phyloP scores from a whole-genome alignment of 768 basidiomycete species.

The Cubamyces sp. region DNA sequence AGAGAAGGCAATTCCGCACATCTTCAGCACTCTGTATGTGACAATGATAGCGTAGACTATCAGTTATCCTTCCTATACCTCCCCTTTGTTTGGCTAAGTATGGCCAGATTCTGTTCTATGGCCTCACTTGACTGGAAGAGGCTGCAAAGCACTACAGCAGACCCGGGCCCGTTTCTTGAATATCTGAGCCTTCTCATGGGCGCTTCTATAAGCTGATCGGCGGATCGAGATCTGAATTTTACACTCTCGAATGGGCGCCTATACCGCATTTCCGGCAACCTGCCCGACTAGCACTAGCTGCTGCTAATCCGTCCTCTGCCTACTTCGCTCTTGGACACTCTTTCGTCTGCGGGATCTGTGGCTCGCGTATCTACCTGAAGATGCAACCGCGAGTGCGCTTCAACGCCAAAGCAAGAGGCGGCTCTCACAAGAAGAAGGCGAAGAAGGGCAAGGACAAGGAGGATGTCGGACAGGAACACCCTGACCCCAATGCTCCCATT shows the following conservation, averaged over 20 bases:
- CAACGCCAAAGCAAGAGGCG: constrained; percentile 34
- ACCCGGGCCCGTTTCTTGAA: no score
- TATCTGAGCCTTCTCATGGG: constrained; percentile 6
- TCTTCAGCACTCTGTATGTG: constrained; percentile 29
- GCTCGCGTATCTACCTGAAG: no score
- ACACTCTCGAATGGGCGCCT: not conserved
- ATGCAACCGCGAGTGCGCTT: constrained; percentile 18
- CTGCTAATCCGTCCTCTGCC: not conserved
- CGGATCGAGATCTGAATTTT: constrained; percentile 29
- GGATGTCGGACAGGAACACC: constrained; percentile 27
- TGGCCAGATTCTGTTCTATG: no score
- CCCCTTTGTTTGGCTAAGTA: no score
- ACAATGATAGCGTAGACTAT: no score
- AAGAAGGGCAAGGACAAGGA: constrained; percentile 20
- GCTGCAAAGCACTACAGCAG: no score
- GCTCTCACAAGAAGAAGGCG: constrained; percentile 34
- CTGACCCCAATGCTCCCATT: constrained; percentile 62
- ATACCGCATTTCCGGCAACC: not conserved
- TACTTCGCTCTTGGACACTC: not conserved
- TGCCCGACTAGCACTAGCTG: not conserved
- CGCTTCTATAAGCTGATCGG: constrained; percentile 4
- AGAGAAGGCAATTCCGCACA: constrained; percentile 76
- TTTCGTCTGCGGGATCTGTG: not conserved
- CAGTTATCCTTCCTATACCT: no score
- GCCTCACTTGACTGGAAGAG: no score